phyloP scores from a whole-genome alignment of 2,329 filamentous ascomycete genomes.

The Ophiostoma sp. region DNA sequence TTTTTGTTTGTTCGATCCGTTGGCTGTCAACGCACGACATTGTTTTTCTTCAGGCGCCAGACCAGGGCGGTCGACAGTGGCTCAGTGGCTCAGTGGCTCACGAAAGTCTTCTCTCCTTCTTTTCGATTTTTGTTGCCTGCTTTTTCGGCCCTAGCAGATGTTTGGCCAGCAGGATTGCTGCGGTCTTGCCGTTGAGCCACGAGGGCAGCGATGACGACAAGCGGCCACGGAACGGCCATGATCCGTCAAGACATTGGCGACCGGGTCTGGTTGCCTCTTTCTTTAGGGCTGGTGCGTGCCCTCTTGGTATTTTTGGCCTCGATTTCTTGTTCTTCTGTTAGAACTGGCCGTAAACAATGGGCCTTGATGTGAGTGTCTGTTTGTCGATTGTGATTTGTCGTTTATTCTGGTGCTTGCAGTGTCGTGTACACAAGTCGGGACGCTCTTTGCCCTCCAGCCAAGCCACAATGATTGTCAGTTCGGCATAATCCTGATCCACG shows the following conservation, averaged over 20 bases:
- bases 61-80: not conserved
- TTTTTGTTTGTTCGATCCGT: conserved; percentile 5
- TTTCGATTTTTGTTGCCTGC: not conserved
- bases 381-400: not conserved
- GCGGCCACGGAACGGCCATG: conserved; percentile 5
- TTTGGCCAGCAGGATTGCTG: not conserved
- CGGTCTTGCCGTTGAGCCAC: not conserved
- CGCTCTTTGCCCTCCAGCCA: not conserved
- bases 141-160: not conserved
- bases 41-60: not conserved
- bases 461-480: not conserved
- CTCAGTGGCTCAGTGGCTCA: conserved; percentile 1
- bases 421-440: not conserved
- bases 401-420: not conserved
- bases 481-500: conserved; percentile 19
- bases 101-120: not conserved
- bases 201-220: conserved; percentile 5
- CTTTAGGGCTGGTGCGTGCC: not conserved
- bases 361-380: not conserved
- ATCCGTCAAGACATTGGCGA: not conserved
- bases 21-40: conserved; percentile 13
- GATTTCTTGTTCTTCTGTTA: not conserved
- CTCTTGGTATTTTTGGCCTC: not conserved
- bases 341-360: not conserved
- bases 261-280: conserved; percentile 11